phyloP scores from a whole-genome alignment of 1,139 yeast genomes.

The Zygosaccharomyces sapae region DNA sequence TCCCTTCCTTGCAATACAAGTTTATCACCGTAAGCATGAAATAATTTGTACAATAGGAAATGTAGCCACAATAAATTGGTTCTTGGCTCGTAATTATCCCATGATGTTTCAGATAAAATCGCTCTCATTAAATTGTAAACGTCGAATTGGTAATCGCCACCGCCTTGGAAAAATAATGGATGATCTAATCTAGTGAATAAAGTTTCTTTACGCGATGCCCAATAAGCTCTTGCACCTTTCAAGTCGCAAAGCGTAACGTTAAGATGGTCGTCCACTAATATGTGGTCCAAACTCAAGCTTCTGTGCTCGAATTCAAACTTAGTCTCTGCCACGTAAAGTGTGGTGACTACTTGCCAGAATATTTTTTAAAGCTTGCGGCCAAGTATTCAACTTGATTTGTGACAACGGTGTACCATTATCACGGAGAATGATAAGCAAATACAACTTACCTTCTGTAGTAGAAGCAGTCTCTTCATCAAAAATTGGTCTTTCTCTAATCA shows the following conservation, averaged over 20 bases:
- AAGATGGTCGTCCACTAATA: constrained; percentile 39
- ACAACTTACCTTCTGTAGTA: constrained; percentile 15
- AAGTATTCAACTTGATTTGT: constrained; percentile 37
- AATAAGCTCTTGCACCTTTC: constrained; percentile 48
- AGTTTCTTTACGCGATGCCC: constrained; percentile 28
- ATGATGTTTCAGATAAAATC: constrained; percentile 19
- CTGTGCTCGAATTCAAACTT: constrained; percentile 59
- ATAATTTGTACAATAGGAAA: constrained; percentile 31
- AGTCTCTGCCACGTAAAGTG: constrained; percentile 49
- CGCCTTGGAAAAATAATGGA: constrained; percentile 49
- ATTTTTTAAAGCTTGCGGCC: constrained; percentile 52
- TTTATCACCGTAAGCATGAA: constrained; percentile 15
- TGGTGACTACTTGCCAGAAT: constrained; percentile 50
- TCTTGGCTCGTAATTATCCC: constrained; percentile 40
- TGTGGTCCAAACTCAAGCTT: constrained; percentile 60
- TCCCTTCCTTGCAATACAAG: constrained; percentile 20
- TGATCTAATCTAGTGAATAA: constrained; percentile 45
- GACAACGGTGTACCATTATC: constrained; percentile 32
- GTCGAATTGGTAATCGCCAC: constrained; percentile 51
- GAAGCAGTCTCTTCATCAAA: constrained; percentile 1
- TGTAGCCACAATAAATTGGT: constrained; percentile 47
- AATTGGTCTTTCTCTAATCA: constrained; percentile 17
- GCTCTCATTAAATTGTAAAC: constrained; percentile 47
- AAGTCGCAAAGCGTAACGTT: constrained; percentile 55
- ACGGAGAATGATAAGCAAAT: constrained; percentile 29